These are phyloP conservation scores for Coemansia sp. DNA, from an alignment of 192 early-diverging fungal genomes.

Conservation along the genomic window DNA sequence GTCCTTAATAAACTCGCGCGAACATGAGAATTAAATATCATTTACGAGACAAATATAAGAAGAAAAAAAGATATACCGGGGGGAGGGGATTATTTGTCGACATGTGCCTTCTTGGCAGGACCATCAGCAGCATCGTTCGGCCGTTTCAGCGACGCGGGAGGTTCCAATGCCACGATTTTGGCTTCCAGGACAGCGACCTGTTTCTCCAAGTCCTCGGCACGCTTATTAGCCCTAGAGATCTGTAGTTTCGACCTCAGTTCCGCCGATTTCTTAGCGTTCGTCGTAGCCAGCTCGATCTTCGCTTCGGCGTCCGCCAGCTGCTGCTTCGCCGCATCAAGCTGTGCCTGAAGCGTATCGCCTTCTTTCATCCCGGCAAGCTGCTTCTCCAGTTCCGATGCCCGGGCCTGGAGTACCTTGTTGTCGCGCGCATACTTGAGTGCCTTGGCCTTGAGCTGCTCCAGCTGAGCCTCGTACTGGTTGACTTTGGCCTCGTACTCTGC, in stretches of 20 bases:
- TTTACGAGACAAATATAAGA: neutral
- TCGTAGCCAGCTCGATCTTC: constrained; percentile 43
- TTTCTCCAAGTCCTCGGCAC: constrained; percentile 44
- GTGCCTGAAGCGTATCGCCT: constrained; percentile 13
- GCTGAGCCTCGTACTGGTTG: constrained; percentile 30
- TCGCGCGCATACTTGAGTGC: constrained; percentile 38
- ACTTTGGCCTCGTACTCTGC: constrained; percentile 42
- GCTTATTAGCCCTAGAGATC: constrained; percentile 50
- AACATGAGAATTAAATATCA: neutral
- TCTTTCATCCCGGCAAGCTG: constrained; percentile 13
- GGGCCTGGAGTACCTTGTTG: constrained; percentile 42
- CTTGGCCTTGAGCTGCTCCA: constrained; percentile 42
- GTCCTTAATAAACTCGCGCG: neutral
- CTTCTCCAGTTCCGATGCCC: constrained; percentile 30
- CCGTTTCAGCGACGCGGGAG: constrained; percentile 27
- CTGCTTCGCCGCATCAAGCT: constrained; percentile 38
- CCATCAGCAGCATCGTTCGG: constrained; percentile 25
- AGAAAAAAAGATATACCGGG: neutral
- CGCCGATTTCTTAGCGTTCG: constrained; percentile 32
- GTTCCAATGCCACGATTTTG: constrained; percentile 15
- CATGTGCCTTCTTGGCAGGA: constrained; percentile 45
- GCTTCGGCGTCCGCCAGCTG: constrained; percentile 43
- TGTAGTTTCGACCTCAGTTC: constrained; percentile 55
- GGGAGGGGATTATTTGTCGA: constrained; percentile 7
- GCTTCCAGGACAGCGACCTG: constrained; percentile 32